Conservation (phyloP, 306 rosid genomes). For the Trifolium subterraneum region DNA sequence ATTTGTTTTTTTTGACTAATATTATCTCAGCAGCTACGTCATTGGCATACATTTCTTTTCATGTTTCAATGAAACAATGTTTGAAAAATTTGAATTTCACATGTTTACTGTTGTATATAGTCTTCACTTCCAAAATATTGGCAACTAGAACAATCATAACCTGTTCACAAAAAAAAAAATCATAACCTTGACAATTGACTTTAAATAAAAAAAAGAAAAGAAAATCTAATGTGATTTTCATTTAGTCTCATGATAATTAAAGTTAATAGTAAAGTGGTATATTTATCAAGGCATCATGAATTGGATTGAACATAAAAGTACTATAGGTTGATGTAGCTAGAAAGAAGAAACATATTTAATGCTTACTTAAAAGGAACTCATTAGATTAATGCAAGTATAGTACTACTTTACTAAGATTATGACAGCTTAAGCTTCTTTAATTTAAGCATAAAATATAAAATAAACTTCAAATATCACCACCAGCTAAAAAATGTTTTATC, state of each 20-base stretch:
- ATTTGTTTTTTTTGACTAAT: no score
- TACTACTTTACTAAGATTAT: neutral
- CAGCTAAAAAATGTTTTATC: neutral
- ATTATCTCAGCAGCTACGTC: neutral
- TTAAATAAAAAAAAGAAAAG: no score
- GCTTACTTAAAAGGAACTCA: neutral
- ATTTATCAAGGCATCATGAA: no score
- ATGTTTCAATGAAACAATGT: neutral
- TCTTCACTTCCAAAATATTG: neutral
- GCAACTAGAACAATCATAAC: neutral
- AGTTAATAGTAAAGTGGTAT: no score
- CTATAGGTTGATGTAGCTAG: neutral
- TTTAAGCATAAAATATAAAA: neutral
- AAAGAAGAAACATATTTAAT: neutral
- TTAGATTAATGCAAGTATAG: neutral
- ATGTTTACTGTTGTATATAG: neutral
- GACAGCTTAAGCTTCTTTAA: neutral
- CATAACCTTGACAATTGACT: neutral
- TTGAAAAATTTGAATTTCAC: neutral
- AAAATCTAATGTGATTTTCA: no score
- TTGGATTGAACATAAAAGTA: neutral
- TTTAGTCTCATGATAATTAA: no score
- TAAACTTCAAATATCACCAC: neutral
- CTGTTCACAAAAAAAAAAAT: neutral
- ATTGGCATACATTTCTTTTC: neutral